A percentile compares a stretch with the other conserved stretches of the same genome.
Evolutionary conservation across 495 filamentous ascomycete species (phyloP).

Genomic region (Schizothecium vesticola): DNA sequence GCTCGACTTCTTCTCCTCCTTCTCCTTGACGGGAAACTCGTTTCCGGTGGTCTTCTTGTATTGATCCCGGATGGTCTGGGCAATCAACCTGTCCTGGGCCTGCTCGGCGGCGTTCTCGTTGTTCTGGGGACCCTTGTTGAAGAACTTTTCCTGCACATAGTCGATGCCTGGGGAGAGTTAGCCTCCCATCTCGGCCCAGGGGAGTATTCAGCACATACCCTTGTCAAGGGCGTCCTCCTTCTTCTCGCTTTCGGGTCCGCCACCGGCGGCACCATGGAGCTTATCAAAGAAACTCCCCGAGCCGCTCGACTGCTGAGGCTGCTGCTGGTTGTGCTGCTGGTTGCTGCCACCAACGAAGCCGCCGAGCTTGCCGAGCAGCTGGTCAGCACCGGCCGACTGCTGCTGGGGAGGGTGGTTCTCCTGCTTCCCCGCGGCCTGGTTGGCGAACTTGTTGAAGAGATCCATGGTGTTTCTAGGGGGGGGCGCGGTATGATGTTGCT

Average conservation of each 20-base stretch:
- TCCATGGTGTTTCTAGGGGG: conserved; percentile 29
- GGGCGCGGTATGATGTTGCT: neutral
- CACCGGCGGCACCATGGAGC: conserved; percentile 56
- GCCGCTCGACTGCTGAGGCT: conserved; percentile 15
- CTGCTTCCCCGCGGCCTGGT: conserved; percentile 4
- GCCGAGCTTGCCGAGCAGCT: conserved; percentile 48
- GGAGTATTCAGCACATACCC: conserved; percentile 31
- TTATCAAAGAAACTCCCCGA: conserved; percentile 45
- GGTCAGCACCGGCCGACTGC: conserved; percentile 7
- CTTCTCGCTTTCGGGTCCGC: conserved; percentile 61
- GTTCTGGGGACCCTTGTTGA: conserved; percentile 60
- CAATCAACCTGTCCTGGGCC: conserved; percentile 66
- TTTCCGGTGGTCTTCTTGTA: conserved; percentile 58
- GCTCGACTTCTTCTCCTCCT: conserved; percentile 32
- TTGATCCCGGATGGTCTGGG: conserved; percentile 55
- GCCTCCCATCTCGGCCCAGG: conserved; percentile 4
- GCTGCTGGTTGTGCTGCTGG: conserved; percentile 9
- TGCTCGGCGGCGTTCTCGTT: conserved; percentile 70
- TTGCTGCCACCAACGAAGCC: conserved; percentile 13
- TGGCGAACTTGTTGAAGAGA: conserved; percentile 35
- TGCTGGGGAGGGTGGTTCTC: neutral
- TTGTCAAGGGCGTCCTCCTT: conserved; percentile 65
- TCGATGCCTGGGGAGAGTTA: conserved; percentile 51
- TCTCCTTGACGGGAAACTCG: conserved; percentile 60
- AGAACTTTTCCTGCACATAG: conserved; percentile 57